Percentiles rank a stretch among this genome's conserved stretches.
Evolutionary conservation across 1,139 yeast species (phyloP).

Genomic region (Candida albicans): DNA sequence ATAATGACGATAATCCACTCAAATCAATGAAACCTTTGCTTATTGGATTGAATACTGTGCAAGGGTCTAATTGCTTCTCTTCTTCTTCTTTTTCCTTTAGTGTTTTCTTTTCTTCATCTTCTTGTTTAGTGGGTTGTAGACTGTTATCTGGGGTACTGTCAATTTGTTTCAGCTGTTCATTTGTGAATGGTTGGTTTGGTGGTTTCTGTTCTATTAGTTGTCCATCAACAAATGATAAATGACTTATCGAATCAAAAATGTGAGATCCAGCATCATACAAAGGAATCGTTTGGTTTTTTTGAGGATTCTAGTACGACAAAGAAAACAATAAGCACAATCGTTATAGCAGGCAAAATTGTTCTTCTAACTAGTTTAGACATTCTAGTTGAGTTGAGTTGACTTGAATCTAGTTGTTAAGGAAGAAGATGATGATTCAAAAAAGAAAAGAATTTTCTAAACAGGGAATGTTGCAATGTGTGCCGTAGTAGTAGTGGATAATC

Average conservation of each 20-base stretch:
- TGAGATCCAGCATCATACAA: conserved; percentile 15
- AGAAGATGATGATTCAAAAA: no score
- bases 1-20: conserved; percentile 46
- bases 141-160: background rate
- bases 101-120: background rate
- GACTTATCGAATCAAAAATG: conserved; percentile 23
- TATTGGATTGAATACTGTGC: conserved; percentile 55
- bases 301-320: conserved; percentile 10
- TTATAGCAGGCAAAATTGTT: conserved; percentile 11
- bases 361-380: conserved; percentile 14
- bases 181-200: conserved; percentile 3
- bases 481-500: no score
- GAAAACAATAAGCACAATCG: conserved; percentile 9
- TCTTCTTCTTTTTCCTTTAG: conserved; percentile 4
- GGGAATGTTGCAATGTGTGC: no score
- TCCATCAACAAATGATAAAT: conserved; percentile 13
- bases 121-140: background rate
- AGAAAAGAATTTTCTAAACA: no score
- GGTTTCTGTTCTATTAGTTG: background rate
- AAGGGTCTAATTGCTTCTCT: conserved; percentile 38
- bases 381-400: no score
- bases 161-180: background rate
- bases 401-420: no score
- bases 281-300: conserved; percentile 7
- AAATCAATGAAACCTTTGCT: conserved; percentile 58